Evolutionary conservation across 345 rosid species (phyloP), one percentile per base, ranked within the genome.

Genomic region (Sisymbrium altissimum): DNA sequence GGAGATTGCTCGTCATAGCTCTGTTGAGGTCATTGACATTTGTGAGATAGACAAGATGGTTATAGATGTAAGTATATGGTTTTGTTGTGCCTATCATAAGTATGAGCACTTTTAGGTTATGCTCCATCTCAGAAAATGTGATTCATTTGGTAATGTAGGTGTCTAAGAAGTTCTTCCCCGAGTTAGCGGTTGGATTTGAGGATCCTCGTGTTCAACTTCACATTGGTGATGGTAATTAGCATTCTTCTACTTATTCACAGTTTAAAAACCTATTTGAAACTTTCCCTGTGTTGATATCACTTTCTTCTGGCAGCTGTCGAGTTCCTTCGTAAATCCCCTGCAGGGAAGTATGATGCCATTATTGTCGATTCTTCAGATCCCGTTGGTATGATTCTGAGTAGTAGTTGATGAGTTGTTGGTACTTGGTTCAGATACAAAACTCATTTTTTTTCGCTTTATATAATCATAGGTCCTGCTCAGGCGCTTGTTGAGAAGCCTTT

Each of bases 1-100:
- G 68, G 99, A 95, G 83, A 81, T 95, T 77, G 81, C 98, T 79
- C 93, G 92, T 49, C 99, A 92, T 55, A 82, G 81, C 63, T 88
- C 99, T 45, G 97, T 92, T 52, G 94, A 95, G 86, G 84, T 45
- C 38, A 92, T 95, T 68, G 98, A 90, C 73, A 95, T 92, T 43
- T 95, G 98, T 79, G 99, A 95, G 86, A 95, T 92, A 75, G 99
- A 95, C 86, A 74, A 80, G 74, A 87, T 95, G 97, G 99, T 95
- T 67, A 87, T 95, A 71, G 98, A 92, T 84, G 99, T 95, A 83
- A 86, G 97, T 67, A 9, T 41, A 13, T 23, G 7, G 52, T 59
- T 35, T 67, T 39, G 11, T 53, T 57, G 7, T 57, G 57, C 61
- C 9, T 33, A 17, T 38, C 67, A 35, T 38, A 59, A 15, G 27